Base-by-base conservation (phyloP, 129 eudicot genomes). In the Gnaphalium uliginosum region DNA sequence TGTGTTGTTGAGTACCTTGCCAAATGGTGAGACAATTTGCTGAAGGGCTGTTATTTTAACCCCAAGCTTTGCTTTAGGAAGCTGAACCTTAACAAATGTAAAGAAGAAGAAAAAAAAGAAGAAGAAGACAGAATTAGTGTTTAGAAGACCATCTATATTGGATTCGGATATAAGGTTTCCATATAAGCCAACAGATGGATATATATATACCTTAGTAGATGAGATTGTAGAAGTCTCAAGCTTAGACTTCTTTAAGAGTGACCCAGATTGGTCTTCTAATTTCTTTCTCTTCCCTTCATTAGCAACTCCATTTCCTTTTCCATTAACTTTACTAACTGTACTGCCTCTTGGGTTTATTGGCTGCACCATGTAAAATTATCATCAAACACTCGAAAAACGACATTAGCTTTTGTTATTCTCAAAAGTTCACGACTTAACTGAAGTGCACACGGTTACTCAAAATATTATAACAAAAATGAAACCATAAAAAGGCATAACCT, bases 11-110 rank as follows among this genome's bases (percentile, higher is more conserved):
- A 68, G 14, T 62, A 84, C 92, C 89, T 87, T 87, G 79, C 92
- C 92, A 18, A 82, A 87, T 9, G 92, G 92, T 51, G 92, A 87
- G 26, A 87, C 92, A 51, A 87, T 87, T 78, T 87, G 92, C 77
- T 87, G 92, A 43, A 87, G 87, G 74, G 85, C 82, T 50, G 89
- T 80, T 68, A 87, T 87, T 79, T 87, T 87, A 48, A 84, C 92
- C 46, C 81, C 87, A 9, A 87, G 85, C 81, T 87, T 87, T 39
- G 85, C 82, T 75, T 87, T 87, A 33, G 89, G 85, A 77, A 84
- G 63, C 75, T 84, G 91, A 50, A 61, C 72, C 92, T 84, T 17
- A 43, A 26, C 3, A 19, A 29, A 58, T 24, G 18, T 43, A 23
- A 6, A 7, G 1, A 35, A 2, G 8, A 61, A 37, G 1, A 32